Conservation (phyloP, 345 rosid species). For the Adansonia digitata region DNA sequence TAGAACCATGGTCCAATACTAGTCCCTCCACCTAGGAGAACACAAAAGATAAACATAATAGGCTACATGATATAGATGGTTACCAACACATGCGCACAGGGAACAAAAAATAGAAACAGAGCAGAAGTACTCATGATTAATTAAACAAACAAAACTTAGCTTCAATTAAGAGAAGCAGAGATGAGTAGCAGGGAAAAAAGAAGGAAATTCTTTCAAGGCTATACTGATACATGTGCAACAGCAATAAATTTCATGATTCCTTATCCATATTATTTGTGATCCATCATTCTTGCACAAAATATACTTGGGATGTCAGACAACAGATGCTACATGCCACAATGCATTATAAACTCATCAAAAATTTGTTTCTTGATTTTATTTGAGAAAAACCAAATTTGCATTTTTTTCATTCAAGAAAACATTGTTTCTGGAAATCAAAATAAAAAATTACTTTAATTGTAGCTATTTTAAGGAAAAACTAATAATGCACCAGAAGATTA, state of each 20-base stretch:
- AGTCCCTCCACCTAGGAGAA: slow-evolving; percentile 81
- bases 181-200: background rate
- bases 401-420: background rate
- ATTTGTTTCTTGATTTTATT: background rate
- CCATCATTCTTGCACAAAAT: background rate
- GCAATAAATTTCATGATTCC: background rate
- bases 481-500: background rate
- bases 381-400: background rate
- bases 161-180: background rate
- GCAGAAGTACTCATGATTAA: background rate
- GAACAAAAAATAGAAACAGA: background rate
- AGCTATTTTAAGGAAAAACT: background rate
- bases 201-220: background rate
- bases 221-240: background rate
- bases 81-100: background rate
- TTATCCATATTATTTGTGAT: background rate
- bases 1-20: slow-evolving; percentile 97
- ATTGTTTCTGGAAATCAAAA: background rate
- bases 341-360: too few species aligned
- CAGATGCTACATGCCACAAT: background rate
- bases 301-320: background rate
- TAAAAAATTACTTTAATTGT: background rate
- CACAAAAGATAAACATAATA: background rate
- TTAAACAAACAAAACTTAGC: background rate
- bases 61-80: background rate